These are phyloP conservation scores for Gymnopilus junonius DNA, from an alignment of 768 basidiomycete species.

Conservation along the genomic window DNA sequence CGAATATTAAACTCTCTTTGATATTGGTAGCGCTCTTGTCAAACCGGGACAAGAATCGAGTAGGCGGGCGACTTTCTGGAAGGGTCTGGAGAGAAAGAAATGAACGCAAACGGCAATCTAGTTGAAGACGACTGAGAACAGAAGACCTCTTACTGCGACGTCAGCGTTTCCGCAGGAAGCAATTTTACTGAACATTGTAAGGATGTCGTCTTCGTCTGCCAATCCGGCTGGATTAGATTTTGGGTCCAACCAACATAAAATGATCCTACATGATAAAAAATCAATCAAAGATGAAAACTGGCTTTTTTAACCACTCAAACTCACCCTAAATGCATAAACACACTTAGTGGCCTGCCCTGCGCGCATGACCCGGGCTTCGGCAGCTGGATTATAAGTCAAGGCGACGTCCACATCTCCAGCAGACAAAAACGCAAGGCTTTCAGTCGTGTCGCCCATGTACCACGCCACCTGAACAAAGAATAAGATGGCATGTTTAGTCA, in stretches of 20 bases:
- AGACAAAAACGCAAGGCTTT: slow-evolving; percentile 47
- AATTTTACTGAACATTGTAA: slow-evolving; percentile 52
- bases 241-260: slow-evolving; percentile 55
- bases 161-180: slow-evolving; percentile 48
- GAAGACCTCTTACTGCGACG: slow-evolving; percentile 32
- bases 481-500: not conserved
- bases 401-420: slow-evolving; percentile 51
- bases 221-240: slow-evolving; percentile 49
- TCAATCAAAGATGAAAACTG: not conserved
- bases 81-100: slow-evolving; percentile 21
- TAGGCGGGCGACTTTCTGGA: slow-evolving; percentile 36
- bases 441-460: slow-evolving; percentile 61
- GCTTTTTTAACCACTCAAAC: slow-evolving; percentile 12
- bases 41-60: slow-evolving; percentile 57
- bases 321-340: slow-evolving; percentile 50
- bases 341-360: slow-evolving; percentile 35
- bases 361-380: slow-evolving; percentile 42
- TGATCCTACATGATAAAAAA: slow-evolving; percentile 44
- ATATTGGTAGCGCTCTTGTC: slow-evolving; percentile 66
- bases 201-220: slow-evolving; percentile 32
- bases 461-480: slow-evolving; percentile 47
- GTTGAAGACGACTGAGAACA: not conserved
- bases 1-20: slow-evolving; percentile 55
- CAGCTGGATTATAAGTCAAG: slow-evolving; percentile 56
- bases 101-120: not conserved